A percentile compares a stretch with the other conserved stretches of the same genome.
phyloP scores from a whole-genome alignment of 225 moss, liverwort and hornwort genomes.

The Anthoceros angustus region DNA sequence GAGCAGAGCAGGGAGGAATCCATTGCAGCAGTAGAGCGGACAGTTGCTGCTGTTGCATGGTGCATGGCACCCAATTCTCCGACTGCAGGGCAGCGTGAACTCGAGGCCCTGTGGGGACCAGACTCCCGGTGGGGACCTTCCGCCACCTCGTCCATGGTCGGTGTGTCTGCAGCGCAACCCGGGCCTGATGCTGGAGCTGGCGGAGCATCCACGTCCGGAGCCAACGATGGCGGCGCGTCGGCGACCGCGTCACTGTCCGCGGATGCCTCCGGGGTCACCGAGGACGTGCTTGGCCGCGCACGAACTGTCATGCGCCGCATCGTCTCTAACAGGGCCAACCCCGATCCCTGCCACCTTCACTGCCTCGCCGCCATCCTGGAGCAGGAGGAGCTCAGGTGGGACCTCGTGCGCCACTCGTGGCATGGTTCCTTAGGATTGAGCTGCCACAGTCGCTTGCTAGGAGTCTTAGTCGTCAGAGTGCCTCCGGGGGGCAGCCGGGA shows the following conservation, averaged over 20 bases:
- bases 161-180: background rate
- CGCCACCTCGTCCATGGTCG: background rate
- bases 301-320: constrained; percentile 76
- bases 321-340: constrained; percentile 46
- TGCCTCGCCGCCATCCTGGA: constrained; percentile 63
- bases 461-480: background rate
- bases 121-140: no score
- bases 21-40: background rate
- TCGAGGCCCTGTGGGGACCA: no score
- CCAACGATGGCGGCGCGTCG: constrained; percentile 17
- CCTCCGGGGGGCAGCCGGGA: no score
- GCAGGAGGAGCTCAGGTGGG: constrained; percentile 77
- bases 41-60: background rate
- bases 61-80: constrained; percentile 3
- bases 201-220: constrained; percentile 8
- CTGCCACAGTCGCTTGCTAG: constrained; percentile 3
- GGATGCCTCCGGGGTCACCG: constrained; percentile 14
- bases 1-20: background rate
- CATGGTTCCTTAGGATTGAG: background rate
- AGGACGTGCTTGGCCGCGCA: constrained; percentile 75
- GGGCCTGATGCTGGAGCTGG: constrained; percentile 23
- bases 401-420: background rate
- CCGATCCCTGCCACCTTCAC: constrained; percentile 56
- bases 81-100: background rate
- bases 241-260: no score